Evolutionary conservation across 1,139 yeast genomes (phyloP), one percentile per base, ranked within the genome.

Genomic region (Yamadazyma oceani): DNA sequence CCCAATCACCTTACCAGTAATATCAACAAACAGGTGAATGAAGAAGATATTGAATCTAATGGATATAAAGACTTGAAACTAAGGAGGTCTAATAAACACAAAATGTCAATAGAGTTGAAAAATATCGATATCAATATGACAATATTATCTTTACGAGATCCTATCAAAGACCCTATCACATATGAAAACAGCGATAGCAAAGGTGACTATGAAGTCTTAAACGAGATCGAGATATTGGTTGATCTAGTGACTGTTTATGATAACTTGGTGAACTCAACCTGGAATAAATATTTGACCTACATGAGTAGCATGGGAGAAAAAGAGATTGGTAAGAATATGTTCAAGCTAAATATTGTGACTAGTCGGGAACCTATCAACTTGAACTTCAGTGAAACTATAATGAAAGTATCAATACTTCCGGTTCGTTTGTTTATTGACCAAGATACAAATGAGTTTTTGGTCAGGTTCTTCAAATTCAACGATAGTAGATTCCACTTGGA

Each of bases 341-440:
- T 86, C 1, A 67, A 66, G 13, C 37, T 85, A 5, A 60, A 65
- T 3, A 53, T 88, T 33, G 71, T 73, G 19, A 81, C 80, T 32
- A 77, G 85, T 3, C 66, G 88, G 43, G 74, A 79, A 14, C 69
- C 81, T 0, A 30, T 37, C 6, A 58, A 65, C 11, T 54, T 88
- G 31, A 82, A 84, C 10, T 82, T 89, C 2, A 74, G 86, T 0
- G 98, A 94, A 53, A 62, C 84, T 13, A 65, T 80, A 2, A 52
- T 87, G 38, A 64, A 71, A 27, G 66, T 83, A 1, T 62, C 72
- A 3, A 60, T 87, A 0, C 64, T 86, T 25, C 98, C 98, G 0
- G 53, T 92, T 29, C 66, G 96, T 37, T 58, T 94, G 15, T 89
- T 88, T 55, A 80, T 92, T 29, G 98, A 94, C 58, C 98, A 92